phyloP scores from a whole-genome alignment of 495 filamentous ascomycete species.

The Penicillium mononematosum region DNA sequence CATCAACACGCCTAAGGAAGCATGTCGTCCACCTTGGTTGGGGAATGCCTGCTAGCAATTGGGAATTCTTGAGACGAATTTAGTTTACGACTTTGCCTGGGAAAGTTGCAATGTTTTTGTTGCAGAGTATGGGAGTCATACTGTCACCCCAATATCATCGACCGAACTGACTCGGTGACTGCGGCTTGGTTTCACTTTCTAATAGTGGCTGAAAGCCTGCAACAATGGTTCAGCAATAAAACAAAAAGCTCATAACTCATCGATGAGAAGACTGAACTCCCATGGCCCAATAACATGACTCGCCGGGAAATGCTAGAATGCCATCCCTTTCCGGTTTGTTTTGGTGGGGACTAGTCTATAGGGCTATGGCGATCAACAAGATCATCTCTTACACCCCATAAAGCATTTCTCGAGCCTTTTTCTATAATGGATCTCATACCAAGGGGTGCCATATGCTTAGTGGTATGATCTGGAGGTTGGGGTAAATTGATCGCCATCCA shows the following conservation, averaged over 20 bases:
- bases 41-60: slow-evolving; percentile 14
- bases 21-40: slow-evolving; percentile 12
- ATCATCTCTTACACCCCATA: slow-evolving; percentile 5
- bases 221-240: neutral
- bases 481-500: slow-evolving; percentile 9
- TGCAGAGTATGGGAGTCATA: neutral
- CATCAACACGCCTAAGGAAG: slow-evolving; percentile 9
- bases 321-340: slow-evolving; percentile 29
- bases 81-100: neutral
- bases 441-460: slow-evolving; percentile 18
- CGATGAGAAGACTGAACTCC: neutral
- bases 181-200: neutral
- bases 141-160: neutral
- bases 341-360: slow-evolving; percentile 16
- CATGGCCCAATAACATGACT: slow-evolving; percentile 6
- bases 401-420: slow-evolving; percentile 19
- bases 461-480: neutral
- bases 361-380: slow-evolving; percentile 10
- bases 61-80: neutral
- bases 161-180: neutral
- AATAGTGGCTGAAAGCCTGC: neutral
- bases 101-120: too few relatives aligned
- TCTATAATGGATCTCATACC: slow-evolving; percentile 15
- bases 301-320: slow-evolving; percentile 20
- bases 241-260: neutral